Evolutionary conservation across 768 basidiomycete species (phyloP).

Genomic region (Termitomyces sp.): DNA sequence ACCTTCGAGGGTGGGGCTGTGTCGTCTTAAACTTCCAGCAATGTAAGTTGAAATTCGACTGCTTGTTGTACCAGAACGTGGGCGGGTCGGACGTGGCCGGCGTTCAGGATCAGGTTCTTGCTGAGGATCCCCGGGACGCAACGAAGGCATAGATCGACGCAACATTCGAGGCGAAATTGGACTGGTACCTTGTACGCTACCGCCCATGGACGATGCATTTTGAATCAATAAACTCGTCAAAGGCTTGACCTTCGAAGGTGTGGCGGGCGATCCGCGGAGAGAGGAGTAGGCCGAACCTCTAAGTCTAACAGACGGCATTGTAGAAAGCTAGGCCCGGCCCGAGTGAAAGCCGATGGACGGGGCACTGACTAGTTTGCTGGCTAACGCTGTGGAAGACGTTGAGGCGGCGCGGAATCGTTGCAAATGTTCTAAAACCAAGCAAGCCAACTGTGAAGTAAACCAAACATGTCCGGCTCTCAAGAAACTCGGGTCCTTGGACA

Average conservation of each 20-base stretch:
- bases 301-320: slow-evolving; percentile 47
- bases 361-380: not conserved
- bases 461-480: not conserved
- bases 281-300: slow-evolving; percentile 27
- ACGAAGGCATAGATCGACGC: slow-evolving; percentile 15
- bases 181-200: not conserved
- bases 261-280: slow-evolving; percentile 13
- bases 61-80: slow-evolving; percentile 23
- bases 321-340: not conserved
- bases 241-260: slow-evolving; percentile 1
- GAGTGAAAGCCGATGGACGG: not conserved
- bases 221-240: slow-evolving; percentile 12
- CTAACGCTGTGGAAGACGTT: not conserved
- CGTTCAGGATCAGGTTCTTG: not conserved
- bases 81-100: slow-evolving; percentile 12
- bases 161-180: slow-evolving; percentile 7
- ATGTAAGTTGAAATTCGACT: slow-evolving; percentile 32
- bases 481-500: not conserved
- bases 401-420: not conserved
- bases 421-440: not conserved
- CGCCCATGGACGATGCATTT: slow-evolving; percentile 6
- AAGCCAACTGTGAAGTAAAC: not conserved
- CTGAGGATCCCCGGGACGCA: slow-evolving; percentile 4
- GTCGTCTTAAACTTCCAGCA: slow-evolving; percentile 14
- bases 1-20: not conserved